Evolutionary conservation across 352 stramenopile genomes (phyloP), one percentile per base, ranked within the genome.

Genomic region (Albugo laibachii): DNA sequence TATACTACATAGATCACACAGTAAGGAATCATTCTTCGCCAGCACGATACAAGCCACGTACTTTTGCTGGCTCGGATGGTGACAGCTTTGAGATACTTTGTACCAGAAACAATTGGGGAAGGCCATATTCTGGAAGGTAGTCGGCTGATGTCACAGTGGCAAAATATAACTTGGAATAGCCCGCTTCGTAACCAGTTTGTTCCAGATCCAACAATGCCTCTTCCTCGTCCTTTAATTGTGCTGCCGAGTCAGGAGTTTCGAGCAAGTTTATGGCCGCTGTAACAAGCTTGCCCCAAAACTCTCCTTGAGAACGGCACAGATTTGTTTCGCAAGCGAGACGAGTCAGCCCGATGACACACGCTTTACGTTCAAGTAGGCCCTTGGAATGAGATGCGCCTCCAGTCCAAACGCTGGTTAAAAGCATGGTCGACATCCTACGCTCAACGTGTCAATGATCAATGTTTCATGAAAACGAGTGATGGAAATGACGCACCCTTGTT

Each of bases 141-240:
- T 97, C 92, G 44, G 86, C 68, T 0, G 68, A 55, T 35, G 79
- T 69, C 0, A 73, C 83, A 13, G 46, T 56, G 11, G 89, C 91
- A 62, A 96, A 96, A 51, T 93, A 86, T 14, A 97, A 61, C 49
- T 91, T 87, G 13, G 89, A 95, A 62, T 92, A 97, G 10, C 83
- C 83, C 34, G 89, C 79, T 73, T 97, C 89, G 54, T 96, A 97
- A 19, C 81, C 75, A 2, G 80, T 83, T 49, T 87, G 61, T 47
- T 87, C 69, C 35, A 87, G 54, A 21, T 84, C 79, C 16, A 83
- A 58, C 40, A 87, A 56, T 34, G 62, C 71, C 50, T 92, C 83
- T 49, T 96, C 80, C 36, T 81, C 70, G 48, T 82, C 72, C 55
- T 86, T 84, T 13, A 75, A 56, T 1, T 56, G 49, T 14, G 58